These are phyloP conservation scores for Neurospora crassa DNA, from an alignment of 2,329 filamentous ascomycete genomes.

Conservation along the genomic window DNA sequence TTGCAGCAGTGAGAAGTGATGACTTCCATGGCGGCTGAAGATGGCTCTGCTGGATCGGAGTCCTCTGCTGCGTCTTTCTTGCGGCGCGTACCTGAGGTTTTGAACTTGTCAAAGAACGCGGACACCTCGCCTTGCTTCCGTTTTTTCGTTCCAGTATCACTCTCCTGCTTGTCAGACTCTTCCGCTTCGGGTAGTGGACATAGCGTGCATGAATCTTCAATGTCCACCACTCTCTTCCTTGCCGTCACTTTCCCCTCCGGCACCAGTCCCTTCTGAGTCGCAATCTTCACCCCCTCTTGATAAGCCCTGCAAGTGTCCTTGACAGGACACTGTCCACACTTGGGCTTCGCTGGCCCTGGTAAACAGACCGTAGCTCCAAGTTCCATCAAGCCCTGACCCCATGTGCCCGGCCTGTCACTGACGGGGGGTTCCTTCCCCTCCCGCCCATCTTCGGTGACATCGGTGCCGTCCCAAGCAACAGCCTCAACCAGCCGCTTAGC, in stretches of 20 bases:
- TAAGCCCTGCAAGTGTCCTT: slow-evolving; percentile 41
- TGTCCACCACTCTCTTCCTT: slow-evolving; percentile 25
- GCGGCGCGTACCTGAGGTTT: neutral
- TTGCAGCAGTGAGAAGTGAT: slow-evolving; percentile 36
- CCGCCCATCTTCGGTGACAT: slow-evolving; percentile 10
- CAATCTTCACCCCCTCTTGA: slow-evolving; percentile 32
- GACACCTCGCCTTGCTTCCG: slow-evolving; percentile 23
- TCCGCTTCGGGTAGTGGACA: slow-evolving; percentile 38
- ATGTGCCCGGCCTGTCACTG: slow-evolving; percentile 46
- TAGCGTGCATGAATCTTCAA: slow-evolving; percentile 40
- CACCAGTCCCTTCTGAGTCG: slow-evolving; percentile 9
- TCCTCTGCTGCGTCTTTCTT: neutral
- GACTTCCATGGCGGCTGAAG: slow-evolving; percentile 17
- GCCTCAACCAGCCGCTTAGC: slow-evolving; percentile 45
- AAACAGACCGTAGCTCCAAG: slow-evolving; percentile 51
- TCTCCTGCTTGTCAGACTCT: neutral
- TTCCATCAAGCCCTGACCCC: slow-evolving; percentile 59
- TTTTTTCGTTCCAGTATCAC: neutral
- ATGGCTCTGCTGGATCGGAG: neutral
- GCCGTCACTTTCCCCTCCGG: neutral
- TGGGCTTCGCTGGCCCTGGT: slow-evolving; percentile 39
- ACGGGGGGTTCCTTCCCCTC: slow-evolving; percentile 13
- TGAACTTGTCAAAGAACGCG: slow-evolving; percentile 21
- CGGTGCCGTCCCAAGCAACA: slow-evolving; percentile 31
- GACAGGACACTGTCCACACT: slow-evolving; percentile 43